Conservation (phyloP, 371 early-diverging fungal species). For the Umbelopsis sp. region DNA sequence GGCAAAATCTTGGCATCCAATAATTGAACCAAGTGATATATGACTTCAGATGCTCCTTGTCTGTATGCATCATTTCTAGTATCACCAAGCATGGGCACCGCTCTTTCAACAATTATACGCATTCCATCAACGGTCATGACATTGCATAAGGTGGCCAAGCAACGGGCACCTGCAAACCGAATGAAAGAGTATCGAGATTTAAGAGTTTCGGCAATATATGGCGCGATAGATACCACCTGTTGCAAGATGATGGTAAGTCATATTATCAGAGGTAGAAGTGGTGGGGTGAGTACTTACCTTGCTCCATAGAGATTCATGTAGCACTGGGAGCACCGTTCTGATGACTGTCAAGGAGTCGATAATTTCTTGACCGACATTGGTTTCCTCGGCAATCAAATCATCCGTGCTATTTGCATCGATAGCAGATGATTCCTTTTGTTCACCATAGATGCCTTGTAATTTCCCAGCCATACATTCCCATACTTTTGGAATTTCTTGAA, state of each 20-base stretch:
- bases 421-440: slow-evolving; percentile 20
- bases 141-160: slow-evolving; percentile 75
- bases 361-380: slow-evolving; percentile 65
- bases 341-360: slow-evolving; percentile 82
- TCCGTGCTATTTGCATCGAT: slow-evolving; percentile 29
- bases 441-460: slow-evolving; percentile 41
- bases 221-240: slow-evolving; percentile 60
- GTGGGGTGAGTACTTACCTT: slow-evolving; percentile 21
- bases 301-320: slow-evolving; percentile 55
- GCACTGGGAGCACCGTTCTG: slow-evolving; percentile 66
- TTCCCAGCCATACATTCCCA: slow-evolving; percentile 74
- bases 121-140: slow-evolving; percentile 74
- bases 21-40: slow-evolving; percentile 67
- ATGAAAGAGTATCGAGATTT: slow-evolving; percentile 76
- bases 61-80: slow-evolving; percentile 69
- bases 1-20: slow-evolving; percentile 83
- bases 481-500: slow-evolving; percentile 75
- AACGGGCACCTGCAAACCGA: slow-evolving; percentile 80
- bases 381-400: slow-evolving; percentile 30
- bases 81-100: slow-evolving; percentile 83
- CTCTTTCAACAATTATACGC: slow-evolving; percentile 76
- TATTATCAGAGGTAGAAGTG: neutral
- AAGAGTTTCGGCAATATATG: slow-evolving; percentile 67
- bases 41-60: slow-evolving; percentile 88
- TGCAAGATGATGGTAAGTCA: neutral